phyloP scores from a whole-genome alignment of 1,284 basidiomycete genomes.

The Ganoderma multipileum region DNA sequence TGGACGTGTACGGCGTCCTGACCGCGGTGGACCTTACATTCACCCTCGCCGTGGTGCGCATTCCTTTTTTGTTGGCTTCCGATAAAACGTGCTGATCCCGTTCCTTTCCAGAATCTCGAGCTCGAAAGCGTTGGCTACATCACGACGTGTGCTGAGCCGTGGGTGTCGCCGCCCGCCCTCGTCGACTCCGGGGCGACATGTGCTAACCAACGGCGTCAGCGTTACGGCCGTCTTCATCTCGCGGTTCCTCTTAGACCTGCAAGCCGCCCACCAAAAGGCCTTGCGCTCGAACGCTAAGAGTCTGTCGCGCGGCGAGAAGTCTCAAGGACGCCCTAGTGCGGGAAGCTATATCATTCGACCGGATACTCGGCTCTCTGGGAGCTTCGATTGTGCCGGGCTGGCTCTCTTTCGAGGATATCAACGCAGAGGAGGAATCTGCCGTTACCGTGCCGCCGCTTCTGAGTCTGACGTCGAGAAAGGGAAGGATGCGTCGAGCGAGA shows the following conservation, averaged over 20 bases:
- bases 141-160: constrained; percentile 3
- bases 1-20: no score
- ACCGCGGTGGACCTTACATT: no score
- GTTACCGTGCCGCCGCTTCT: no score
- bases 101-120: no score
- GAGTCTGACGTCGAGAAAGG: neutral
- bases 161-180: no score
- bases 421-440: neutral
- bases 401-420: neutral
- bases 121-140: neutral
- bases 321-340: neutral
- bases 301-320: neutral
- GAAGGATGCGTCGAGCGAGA: neutral
- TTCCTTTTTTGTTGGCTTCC: no score
- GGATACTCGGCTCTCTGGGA: constrained; percentile 8
- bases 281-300: neutral
- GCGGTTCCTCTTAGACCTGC: constrained; percentile 11
- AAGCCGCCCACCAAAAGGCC: constrained; percentile 1
- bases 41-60: no score
- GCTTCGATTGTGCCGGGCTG: neutral
- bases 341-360: neutral
- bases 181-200: no score
- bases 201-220: neutral
- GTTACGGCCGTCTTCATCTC: constrained; percentile 11
- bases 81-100: no score